Evolutionary conservation across 2,329 filamentous ascomycete species (phyloP).

Genomic region (Fusarium drepaniforme): DNA sequence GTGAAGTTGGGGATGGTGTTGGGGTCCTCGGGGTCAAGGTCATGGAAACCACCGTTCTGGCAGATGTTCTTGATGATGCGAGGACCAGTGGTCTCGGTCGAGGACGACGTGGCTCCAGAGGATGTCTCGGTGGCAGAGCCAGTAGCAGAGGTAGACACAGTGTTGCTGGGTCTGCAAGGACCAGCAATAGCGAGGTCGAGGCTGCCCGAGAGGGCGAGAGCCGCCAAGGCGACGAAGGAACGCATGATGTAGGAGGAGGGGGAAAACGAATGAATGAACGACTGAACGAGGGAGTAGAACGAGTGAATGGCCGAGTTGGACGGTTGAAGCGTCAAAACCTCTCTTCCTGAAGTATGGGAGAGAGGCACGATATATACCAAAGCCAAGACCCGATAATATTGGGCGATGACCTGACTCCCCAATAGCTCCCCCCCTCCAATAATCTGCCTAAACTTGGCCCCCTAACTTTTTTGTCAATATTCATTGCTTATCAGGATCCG

Average conservation of each 20-base stretch:
- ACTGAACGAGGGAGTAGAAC: not conserved
- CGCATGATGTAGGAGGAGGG: conserved; percentile 15
- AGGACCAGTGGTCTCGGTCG: not conserved
- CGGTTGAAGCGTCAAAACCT: conserved; percentile 11
- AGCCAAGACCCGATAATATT: not conserved
- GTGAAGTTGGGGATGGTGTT: not conserved
- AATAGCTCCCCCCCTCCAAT: not conserved
- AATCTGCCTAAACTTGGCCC: not conserved
- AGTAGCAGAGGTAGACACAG: not conserved
- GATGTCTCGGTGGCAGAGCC: not conserved
- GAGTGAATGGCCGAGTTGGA: conserved; percentile 28
- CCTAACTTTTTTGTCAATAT: not conserved
- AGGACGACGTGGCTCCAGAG: not conserved
- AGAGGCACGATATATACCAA: not conserved
- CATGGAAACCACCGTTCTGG: conserved; percentile 2
- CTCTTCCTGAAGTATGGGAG: not conserved
- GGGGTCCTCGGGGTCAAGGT: not conserved
- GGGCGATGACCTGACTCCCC: not conserved
- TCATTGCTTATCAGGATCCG: not conserved
- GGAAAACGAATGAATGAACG: conserved; percentile 7
- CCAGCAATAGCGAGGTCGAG: conserved; percentile 25
- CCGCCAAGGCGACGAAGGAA: conserved; percentile 27
- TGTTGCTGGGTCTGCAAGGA: conserved; percentile 24
- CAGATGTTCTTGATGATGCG: conserved; percentile 11
- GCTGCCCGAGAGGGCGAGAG: conserved; percentile 27